phyloP scores from a whole-genome alignment of 306 rosid genomes.

The Prunus mira region DNA sequence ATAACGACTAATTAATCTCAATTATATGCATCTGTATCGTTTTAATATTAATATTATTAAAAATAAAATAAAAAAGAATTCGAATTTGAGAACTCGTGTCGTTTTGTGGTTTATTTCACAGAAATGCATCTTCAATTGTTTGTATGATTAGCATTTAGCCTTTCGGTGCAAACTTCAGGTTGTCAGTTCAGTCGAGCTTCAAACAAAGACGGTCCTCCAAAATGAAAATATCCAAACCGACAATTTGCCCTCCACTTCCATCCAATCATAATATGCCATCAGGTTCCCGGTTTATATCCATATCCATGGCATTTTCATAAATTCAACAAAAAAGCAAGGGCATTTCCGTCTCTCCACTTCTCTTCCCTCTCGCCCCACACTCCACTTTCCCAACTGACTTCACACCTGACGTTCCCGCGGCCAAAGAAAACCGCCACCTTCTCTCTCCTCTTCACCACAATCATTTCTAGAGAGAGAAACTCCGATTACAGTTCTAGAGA shows the following conservation, averaged over 20 bases:
- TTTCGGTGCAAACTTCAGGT: background rate
- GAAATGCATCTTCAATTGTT: background rate
- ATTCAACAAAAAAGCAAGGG: background rate
- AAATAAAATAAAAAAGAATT: too few species aligned
- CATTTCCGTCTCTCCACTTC: background rate
- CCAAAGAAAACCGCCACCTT: conserved; percentile 18
- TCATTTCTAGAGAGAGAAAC: background rate
- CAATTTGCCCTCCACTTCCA: conserved; percentile 7
- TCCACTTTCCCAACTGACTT: background rate
- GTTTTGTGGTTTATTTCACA: background rate
- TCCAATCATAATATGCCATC: background rate
- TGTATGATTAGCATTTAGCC: background rate
- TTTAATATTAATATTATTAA: too few species aligned
- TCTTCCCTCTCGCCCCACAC: background rate
- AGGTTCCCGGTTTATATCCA: background rate
- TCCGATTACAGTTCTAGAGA: background rate
- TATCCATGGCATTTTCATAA: background rate
- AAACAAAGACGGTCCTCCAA: background rate
- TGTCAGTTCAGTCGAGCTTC: background rate
- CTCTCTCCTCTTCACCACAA: background rate
- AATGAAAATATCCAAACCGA: background rate
- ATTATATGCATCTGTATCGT: too few species aligned
- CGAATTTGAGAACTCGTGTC: too few species aligned
- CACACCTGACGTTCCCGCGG: background rate
- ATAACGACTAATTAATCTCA: too few species aligned